Percentiles rank a stretch among this genome's conserved stretches.
Conservation (phyloP, 306 rosid genomes). For the Vigna angularis region DNA sequence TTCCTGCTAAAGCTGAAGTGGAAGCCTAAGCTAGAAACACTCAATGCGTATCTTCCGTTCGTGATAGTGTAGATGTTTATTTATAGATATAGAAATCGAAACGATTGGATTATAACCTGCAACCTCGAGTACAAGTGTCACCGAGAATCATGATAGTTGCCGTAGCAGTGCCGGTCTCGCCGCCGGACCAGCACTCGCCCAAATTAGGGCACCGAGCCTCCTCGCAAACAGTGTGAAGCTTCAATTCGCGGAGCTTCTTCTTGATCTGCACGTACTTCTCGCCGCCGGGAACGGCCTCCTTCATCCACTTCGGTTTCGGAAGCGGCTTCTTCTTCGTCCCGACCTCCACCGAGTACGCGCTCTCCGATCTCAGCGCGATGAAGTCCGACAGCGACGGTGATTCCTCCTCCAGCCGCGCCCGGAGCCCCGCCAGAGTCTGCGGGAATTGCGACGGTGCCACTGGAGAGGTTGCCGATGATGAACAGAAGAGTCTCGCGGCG, state of each 20-base stretch:
- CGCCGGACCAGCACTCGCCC: conserved; percentile 99
- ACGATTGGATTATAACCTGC: conserved; percentile 65
- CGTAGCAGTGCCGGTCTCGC: conserved; percentile 97
- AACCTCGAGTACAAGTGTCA: conserved; percentile 97
- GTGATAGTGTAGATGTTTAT: too few relatives aligned
- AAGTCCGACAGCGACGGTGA: conserved; percentile 66
- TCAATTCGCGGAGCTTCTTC: conserved; percentile 92
- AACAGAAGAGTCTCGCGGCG: conserved; percentile 58
- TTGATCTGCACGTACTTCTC: conserved; percentile 95
- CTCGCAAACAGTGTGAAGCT: conserved; percentile 96
- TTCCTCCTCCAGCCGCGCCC: conserved; percentile 80
- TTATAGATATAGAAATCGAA: neutral
- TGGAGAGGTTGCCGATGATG: conserved; percentile 46
- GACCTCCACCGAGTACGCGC: conserved; percentile 85
- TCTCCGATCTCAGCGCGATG: conserved; percentile 53
- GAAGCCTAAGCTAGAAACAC: too few relatives aligned
- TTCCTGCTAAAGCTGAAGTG: too few relatives aligned
- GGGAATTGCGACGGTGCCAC: conserved; percentile 56
- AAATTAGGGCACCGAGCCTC: conserved; percentile 94
- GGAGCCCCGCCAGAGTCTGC: conserved; percentile 74
- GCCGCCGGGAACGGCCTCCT: conserved; percentile 94
- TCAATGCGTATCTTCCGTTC: too few relatives aligned
- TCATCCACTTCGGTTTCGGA: conserved; percentile 99
- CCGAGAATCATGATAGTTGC: conserved; percentile 99
- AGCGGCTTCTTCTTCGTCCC: conserved; percentile 97